These are phyloP conservation scores for Phytopythium cucurbitacearum DNA, from an alignment of 352 stramenopile species.

Conservation along the genomic window DNA sequence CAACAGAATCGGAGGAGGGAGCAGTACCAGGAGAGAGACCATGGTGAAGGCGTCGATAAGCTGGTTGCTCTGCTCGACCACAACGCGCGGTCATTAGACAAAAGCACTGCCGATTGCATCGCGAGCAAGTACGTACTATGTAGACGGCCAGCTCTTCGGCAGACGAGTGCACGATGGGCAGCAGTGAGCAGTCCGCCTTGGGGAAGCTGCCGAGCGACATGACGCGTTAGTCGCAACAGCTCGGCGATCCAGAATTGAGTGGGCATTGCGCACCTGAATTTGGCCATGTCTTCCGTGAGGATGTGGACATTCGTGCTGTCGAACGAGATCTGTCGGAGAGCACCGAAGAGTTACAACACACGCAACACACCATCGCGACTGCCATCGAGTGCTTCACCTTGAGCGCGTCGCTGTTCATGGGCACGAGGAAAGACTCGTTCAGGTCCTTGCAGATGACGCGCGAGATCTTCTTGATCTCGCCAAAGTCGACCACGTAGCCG, in stretches of 20 bases:
- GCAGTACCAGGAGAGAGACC: constrained; percentile 53
- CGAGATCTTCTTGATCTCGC: constrained; percentile 95
- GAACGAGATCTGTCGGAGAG: constrained; percentile 62
- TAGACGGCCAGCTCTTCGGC: constrained; percentile 96
- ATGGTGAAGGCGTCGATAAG: constrained; percentile 85
- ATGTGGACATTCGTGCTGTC: constrained; percentile 88
- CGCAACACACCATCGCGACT: not conserved
- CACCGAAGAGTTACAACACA: constrained; percentile 1
- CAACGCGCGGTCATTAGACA: not conserved
- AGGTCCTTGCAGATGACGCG: constrained; percentile 94
- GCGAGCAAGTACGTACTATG: constrained; percentile 55
- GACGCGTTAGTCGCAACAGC: not conserved
- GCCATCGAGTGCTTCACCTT: constrained; percentile 29
- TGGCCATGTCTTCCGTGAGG: constrained; percentile 92
- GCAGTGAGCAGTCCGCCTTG: constrained; percentile 91
- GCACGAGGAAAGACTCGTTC: constrained; percentile 97
- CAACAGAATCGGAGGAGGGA: not conserved
- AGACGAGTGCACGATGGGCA: constrained; percentile 97
- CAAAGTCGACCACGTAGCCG: constrained; percentile 98
- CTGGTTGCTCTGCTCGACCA: constrained; percentile 66
- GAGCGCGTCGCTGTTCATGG: constrained; percentile 92
- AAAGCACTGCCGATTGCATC: not conserved
- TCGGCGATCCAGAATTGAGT: no score
- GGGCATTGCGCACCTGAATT: constrained; percentile 67
- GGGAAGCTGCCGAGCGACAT: constrained; percentile 76